These are phyloP conservation scores for Fusarium floridanum DNA, from an alignment of 2,329 filamentous ascomycete species.

Conservation along the genomic window DNA sequence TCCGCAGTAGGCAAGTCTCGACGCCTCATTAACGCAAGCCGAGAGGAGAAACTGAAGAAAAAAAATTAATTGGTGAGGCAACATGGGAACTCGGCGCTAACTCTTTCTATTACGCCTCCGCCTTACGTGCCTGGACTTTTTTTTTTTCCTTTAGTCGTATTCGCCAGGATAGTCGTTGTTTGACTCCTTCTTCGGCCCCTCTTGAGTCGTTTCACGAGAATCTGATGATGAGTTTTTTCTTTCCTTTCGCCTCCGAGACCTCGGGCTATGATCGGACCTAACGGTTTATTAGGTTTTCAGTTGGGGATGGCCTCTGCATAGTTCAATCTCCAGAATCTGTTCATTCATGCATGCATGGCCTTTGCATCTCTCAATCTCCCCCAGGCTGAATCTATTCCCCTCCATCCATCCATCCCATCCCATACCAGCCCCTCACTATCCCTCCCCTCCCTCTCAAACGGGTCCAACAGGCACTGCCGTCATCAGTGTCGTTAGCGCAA, in stretches of 20 bases:
- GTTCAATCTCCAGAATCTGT: neutral
- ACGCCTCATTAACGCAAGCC: slow-evolving; percentile 20
- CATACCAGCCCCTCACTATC: slow-evolving; percentile 28
- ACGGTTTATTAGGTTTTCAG: neutral
- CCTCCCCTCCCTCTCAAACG: slow-evolving; percentile 16
- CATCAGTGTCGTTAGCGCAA: slow-evolving; percentile 43
- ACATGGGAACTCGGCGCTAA: slow-evolving; percentile 21
- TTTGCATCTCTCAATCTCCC: slow-evolving; percentile 3
- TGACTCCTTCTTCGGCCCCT: slow-evolving; percentile 8
- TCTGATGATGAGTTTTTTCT: neutral
- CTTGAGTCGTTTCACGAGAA: slow-evolving; percentile 14
- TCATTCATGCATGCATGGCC: neutral
- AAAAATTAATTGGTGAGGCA: slow-evolving; percentile 20
- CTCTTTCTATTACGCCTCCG: slow-evolving; percentile 1
- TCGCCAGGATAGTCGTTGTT: neutral
- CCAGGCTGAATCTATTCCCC: slow-evolving; percentile 6
- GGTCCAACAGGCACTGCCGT: slow-evolving; percentile 42
- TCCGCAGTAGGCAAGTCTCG: slow-evolving; percentile 40
- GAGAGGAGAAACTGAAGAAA: slow-evolving; percentile 7
- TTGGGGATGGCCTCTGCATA: neutral
- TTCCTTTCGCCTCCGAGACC: neutral
- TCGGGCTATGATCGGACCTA: neutral
- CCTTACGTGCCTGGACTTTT: slow-evolving; percentile 20
- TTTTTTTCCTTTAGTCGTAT: neutral
- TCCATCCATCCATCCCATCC: neutral